phyloP scores from a whole-genome alignment of 2,329 filamentous ascomycete genomes.

The Epichloe uncinata region DNA sequence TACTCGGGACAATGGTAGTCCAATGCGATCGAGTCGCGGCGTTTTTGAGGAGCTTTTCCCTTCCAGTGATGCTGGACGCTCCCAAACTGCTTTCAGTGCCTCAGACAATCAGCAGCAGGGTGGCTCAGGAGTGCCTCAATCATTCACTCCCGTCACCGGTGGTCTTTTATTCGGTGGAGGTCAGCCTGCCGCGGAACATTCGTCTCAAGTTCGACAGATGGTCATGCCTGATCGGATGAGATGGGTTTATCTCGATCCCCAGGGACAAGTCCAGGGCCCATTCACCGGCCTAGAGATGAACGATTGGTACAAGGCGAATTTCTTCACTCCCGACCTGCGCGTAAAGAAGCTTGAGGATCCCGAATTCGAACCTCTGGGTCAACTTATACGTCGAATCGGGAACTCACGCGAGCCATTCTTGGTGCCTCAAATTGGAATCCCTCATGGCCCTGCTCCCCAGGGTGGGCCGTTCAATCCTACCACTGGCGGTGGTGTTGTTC shows the following conservation, averaged over 20 bases:
- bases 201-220: constrained; percentile 72
- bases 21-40: constrained; percentile 40
- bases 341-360: constrained; percentile 90
- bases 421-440: constrained; percentile 92
- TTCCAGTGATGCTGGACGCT: constrained; percentile 19
- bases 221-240: constrained; percentile 98
- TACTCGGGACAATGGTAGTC: constrained; percentile 44
- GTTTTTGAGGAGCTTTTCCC: constrained; percentile 43
- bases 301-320: constrained; percentile 98
- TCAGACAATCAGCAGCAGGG: constrained; percentile 24
- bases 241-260: constrained; percentile 95
- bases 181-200: constrained; percentile 34
- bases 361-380: constrained; percentile 89
- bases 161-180: constrained; percentile 23
- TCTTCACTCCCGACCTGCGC: constrained; percentile 87
- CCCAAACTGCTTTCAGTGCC: constrained; percentile 24
- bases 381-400: constrained; percentile 87
- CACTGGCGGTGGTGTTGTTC: constrained; percentile 52
- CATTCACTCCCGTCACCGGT: constrained; percentile 23
- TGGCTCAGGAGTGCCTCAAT: constrained; percentile 20
- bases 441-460: constrained; percentile 61
- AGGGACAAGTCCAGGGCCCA: constrained; percentile 82
- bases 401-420: constrained; percentile 96
- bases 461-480: constrained; percentile 35
- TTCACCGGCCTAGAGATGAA: constrained; percentile 98